phyloP scores from a whole-genome alignment of 208 protist genomes.

The Naegleria lovaniensis region DNA sequence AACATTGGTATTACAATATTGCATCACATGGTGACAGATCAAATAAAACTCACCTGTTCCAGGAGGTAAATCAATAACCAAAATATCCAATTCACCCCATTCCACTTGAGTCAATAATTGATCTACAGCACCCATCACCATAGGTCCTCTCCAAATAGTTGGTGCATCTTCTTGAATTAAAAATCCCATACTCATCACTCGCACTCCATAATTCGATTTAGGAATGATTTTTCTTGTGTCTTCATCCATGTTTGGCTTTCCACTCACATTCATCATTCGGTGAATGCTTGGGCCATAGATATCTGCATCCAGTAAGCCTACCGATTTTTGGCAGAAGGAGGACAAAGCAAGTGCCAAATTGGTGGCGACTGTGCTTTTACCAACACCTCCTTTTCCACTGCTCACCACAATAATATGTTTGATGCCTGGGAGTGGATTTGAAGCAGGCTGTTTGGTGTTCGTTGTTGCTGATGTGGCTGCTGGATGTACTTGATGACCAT shows the following conservation, averaged over 20 bases:
- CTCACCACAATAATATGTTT: slow-evolving; percentile 52
- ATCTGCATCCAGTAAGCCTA: slow-evolving; percentile 79
- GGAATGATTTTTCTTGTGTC: slow-evolving; percentile 57
- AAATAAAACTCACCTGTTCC: slow-evolving; percentile 39
- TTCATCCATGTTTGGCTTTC: background rate
- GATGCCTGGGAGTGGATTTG: background rate
- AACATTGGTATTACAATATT: too few species aligned
- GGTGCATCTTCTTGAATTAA: slow-evolving; percentile 62
- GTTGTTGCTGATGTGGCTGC: too few species aligned
- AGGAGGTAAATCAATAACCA: slow-evolving; percentile 82
- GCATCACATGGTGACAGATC: too few species aligned
- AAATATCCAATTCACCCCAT: slow-evolving; percentile 81
- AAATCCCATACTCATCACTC: slow-evolving; percentile 76
- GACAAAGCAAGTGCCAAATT: slow-evolving; percentile 76
- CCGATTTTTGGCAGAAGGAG: slow-evolving; percentile 50
- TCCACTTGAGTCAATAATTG: slow-evolving; percentile 67
- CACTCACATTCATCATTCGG: slow-evolving; percentile 32
- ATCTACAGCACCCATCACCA: slow-evolving; percentile 79
- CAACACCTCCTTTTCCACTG: slow-evolving; percentile 84
- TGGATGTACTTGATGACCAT: background rate
- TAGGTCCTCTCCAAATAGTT: slow-evolving; percentile 77
- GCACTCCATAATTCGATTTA: slow-evolving; percentile 76
- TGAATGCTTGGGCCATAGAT: slow-evolving; percentile 67
- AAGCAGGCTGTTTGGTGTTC: background rate
- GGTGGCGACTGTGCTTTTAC: slow-evolving; percentile 76